Conservation (phyloP, 164 flowering plant species). For the Santalum album region DNA sequence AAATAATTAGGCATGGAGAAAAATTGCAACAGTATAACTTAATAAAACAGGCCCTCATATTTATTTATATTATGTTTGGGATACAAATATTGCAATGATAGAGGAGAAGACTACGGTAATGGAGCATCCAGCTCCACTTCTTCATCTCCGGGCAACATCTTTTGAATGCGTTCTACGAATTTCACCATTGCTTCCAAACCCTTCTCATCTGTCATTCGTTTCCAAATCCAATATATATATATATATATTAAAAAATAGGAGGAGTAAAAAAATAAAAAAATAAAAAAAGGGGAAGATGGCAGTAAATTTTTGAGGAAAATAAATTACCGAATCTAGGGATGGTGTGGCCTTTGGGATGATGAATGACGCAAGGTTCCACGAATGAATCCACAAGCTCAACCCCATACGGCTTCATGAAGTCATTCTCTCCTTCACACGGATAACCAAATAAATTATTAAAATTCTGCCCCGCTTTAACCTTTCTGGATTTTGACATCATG, state of each 20-base stretch:
- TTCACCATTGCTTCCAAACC: conserved; percentile 12
- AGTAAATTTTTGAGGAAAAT: no score
- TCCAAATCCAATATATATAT: background rate
- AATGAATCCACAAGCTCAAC: conserved; percentile 27
- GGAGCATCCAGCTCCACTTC: background rate
- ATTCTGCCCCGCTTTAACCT: no score
- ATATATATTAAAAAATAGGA: background rate
- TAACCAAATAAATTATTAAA: no score
- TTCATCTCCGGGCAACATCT: conserved; percentile 8
- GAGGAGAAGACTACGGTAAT: no score
- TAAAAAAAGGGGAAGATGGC: background rate
- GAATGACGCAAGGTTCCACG: conserved; percentile 24
- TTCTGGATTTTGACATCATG: no score
- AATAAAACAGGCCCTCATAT: no score
- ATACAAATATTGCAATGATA: no score
- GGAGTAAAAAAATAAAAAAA: background rate
- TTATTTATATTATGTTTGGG: no score
- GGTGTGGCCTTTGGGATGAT: conserved; percentile 39
- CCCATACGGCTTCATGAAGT: conserved; percentile 44
- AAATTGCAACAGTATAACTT: no score
- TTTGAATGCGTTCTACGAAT: conserved; percentile 20
- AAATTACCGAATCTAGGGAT: conserved; percentile 28
- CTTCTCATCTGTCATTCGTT: conserved; percentile 28
- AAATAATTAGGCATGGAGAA: no score
- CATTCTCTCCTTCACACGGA: conserved; percentile 36